phyloP scores from a whole-genome alignment of 2,329 filamentous ascomycete species.

The Chrysoporthe puriensis region DNA sequence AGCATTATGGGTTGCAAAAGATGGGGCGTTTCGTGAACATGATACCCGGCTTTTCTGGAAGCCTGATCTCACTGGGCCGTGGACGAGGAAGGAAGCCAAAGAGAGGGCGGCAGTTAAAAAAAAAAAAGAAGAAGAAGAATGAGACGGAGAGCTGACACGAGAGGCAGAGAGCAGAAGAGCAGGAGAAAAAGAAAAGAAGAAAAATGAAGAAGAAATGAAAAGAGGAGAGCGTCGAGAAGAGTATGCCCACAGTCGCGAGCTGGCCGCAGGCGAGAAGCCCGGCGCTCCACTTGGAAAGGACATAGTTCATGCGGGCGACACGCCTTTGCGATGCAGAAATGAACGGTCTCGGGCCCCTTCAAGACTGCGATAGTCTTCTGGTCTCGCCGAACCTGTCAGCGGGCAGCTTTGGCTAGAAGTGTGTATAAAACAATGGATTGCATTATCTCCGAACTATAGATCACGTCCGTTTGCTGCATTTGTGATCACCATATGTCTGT shows the following conservation, averaged over 20 bases:
- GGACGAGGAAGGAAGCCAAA: not conserved
- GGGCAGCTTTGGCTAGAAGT: not conserved
- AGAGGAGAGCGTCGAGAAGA: not conserved
- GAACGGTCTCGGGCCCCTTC: not conserved
- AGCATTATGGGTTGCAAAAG: constrained; percentile 11
- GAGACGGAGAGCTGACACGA: not conserved
- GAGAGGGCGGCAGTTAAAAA: not conserved
- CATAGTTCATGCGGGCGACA: not conserved
- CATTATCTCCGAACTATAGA: not conserved
- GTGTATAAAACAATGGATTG: not conserved
- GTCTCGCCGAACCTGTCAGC: not conserved
- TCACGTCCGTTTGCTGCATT: not conserved
- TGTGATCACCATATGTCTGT: not conserved
- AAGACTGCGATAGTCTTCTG: not conserved
- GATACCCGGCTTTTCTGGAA: constrained; percentile 26
- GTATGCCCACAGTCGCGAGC: constrained; percentile 1
- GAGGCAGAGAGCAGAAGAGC: not conserved
- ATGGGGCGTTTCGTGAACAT: constrained; percentile 25
- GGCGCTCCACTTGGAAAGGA: not conserved
- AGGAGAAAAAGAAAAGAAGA: not conserved
- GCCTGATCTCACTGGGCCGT: constrained; percentile 16
- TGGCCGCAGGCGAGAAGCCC: not conserved
- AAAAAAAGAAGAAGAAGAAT: not conserved
- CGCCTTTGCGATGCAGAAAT: not conserved
- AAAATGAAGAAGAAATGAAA: not conserved